Evolutionary conservation across 2,329 filamentous ascomycete genomes (phyloP), one percentile per base, ranked within the genome.

Genomic region (Alternaria arborescens): DNA sequence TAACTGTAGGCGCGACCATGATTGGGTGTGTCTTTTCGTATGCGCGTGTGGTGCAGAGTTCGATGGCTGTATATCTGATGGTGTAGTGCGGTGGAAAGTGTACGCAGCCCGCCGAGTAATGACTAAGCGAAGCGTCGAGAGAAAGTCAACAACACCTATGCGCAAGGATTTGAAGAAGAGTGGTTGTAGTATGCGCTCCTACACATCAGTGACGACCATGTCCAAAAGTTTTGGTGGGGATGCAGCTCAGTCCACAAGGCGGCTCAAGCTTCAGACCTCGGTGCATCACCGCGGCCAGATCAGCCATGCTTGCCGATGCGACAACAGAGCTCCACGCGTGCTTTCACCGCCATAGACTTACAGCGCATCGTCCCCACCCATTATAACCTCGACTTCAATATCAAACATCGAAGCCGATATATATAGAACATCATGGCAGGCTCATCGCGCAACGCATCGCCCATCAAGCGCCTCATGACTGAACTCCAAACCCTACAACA

Each of bases 391-490:
- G 20, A 2, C 3, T 20, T 6, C 50, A 18, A 30, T 16, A 52
- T 52, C 36, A 52, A 0, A 5, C 8, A 11, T 30, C 28, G 18
- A 30, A 5, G 36, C 20, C n/a, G 3, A 43, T 26, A 32, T 22
- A 32, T 12, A 43, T 42, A 16, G 32, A n/a, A 18, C 24, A 71
- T 8, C 20, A 77, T 77, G 76, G 72, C 76, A 28, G 69, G 71
- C 60, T 73, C 73, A 7, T 76, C 73, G 26, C 74, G 76, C 58
- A 65, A 63, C 36, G 67, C 70, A 34, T 69, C 79, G 42, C 81
- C 85, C 16, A 82, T 83, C n/a, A 88, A 88, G 73, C 84, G 87
- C 28, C 82, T 89, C 58, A 81, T 88, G 71, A 85, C 84, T 68
- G 87, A 89, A 76, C 80, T 89, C n/a, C 83, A 86, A 70, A 82